Conservation (phyloP, 306 rosid species). For the Abrus precatorius region DNA sequence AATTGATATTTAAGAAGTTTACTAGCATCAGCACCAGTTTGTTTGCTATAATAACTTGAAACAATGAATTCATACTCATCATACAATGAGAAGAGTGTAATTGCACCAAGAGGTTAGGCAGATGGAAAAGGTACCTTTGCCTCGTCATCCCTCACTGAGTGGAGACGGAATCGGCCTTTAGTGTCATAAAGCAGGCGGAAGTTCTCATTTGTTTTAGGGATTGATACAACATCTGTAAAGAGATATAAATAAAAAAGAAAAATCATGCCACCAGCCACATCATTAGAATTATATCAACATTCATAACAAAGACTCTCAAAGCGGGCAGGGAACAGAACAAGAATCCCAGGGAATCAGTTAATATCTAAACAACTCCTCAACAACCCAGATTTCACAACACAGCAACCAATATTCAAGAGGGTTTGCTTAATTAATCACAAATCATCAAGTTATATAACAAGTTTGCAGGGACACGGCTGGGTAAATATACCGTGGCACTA, state of each 20-base stretch:
- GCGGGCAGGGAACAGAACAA: too few relatives aligned
- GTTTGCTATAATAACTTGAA: background rate
- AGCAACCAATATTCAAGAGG: background rate
- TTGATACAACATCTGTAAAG: slow-evolving; percentile 75
- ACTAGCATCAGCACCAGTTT: background rate
- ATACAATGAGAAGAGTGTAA: background rate
- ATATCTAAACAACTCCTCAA: background rate
- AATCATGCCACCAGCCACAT: background rate
- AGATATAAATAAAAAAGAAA: background rate
- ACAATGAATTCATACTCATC: background rate
- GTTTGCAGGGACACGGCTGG: too few relatives aligned
- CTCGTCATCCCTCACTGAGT: slow-evolving; percentile 83
- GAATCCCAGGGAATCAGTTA: background rate
- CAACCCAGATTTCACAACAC: too few relatives aligned
- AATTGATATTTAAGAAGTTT: background rate
- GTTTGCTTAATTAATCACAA: background rate
- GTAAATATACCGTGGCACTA: too few relatives aligned
- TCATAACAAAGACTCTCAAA: background rate
- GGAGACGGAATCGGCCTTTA: slow-evolving; percentile 80
- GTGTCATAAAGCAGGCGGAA: slow-evolving; percentile 86
- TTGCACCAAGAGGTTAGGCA: too few relatives aligned
- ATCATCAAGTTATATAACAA: background rate
- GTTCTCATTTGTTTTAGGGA: slow-evolving; percentile 79
- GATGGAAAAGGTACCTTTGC: slow-evolving; percentile 64
- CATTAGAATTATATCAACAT: background rate